Base-by-base conservation (phyloP, 2,329 filamentous ascomycete species). In the Xylaria sp. region DNA sequence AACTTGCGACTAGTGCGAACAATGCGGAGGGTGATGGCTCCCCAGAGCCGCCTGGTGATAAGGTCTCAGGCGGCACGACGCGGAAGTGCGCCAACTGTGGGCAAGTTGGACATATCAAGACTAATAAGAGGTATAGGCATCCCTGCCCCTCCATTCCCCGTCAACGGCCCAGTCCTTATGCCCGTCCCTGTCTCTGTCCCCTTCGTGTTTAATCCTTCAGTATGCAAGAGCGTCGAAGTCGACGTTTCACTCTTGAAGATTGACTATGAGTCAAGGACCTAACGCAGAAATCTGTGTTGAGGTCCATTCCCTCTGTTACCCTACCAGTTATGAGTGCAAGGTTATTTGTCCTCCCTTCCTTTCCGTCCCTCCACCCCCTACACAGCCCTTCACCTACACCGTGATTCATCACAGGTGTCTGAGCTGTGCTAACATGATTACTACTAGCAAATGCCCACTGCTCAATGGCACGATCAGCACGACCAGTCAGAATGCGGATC, bases 71-170 rank as follows among this genome's bases (percentile, higher is more conserved):
- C 52, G 86, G 87, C 62, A 95, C 91, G 59, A 88, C 88, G 39
- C 84, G 95, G 69, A 97, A 97, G 78, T 99, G 94, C 77, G 94
- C 94, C 66, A 97, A 97, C 75, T 99, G 94, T 76, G 94, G 94
- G 54, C 90, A 94, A 74, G 89, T 96, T 57, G 94, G 94, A 37
- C 94, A 99, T 72, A 99, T 99, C 80, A 97, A 97, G 77, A 97
- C 93, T 52, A 97, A 97, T 80, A 96, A 97, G 79, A 97, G 97
- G 91, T 94, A 84, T 76, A 81, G 75, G 67, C 66, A 68, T 60
- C 55, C 55, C 49, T 73, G 65, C 65, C 61, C 64, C 72, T 57
- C 67, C 65, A 68, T 67, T 66, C 62, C 62, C 56, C 55, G 37
- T 53, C 23, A 30, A 30, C 23, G 23, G 23, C 23, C 23, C 23